phyloP scores from a whole-genome alignment of 2,329 filamentous ascomycete species.

The Claviceps sp. region DNA sequence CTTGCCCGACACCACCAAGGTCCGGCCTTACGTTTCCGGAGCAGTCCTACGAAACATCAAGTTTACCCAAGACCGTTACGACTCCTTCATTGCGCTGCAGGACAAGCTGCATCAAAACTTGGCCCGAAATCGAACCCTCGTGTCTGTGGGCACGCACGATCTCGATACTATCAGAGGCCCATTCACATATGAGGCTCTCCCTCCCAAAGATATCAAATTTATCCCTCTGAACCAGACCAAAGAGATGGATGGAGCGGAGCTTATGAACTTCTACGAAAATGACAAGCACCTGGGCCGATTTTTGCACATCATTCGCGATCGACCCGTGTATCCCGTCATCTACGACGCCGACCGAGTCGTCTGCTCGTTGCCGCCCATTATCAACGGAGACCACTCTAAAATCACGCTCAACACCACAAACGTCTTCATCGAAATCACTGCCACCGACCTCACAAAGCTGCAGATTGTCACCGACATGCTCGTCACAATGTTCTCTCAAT shows the following conservation, averaged over 20 bases:
- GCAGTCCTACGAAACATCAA: slow-evolving; percentile 82
- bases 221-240: slow-evolving; percentile 80
- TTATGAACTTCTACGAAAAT: slow-evolving; percentile 92
- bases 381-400: slow-evolving; percentile 95
- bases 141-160: slow-evolving; percentile 96
- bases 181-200: slow-evolving; percentile 89
- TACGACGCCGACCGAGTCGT: slow-evolving; percentile 79
- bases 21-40: slow-evolving; percentile 79
- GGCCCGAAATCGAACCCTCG: slow-evolving; percentile 80
- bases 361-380: slow-evolving; percentile 91
- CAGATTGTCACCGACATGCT: slow-evolving; percentile 94
- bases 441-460: slow-evolving; percentile 88
- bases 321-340: slow-evolving; percentile 89
- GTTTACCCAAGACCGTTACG: slow-evolving; percentile 83
- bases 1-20: slow-evolving; percentile 56
- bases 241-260: slow-evolving; percentile 71
- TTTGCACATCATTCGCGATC: slow-evolving; percentile 88
- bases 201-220: slow-evolving; percentile 88
- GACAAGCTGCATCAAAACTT: slow-evolving; percentile 97
- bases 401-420: slow-evolving; percentile 86
- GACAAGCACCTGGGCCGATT: slow-evolving; percentile 86
- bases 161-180: slow-evolving; percentile 85
- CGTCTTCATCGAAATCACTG: slow-evolving; percentile 94
- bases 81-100: slow-evolving; percentile 94
- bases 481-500: slow-evolving; percentile 92